phyloP scores from a whole-genome alignment of 306 rosid species.

The Quercus rubra region DNA sequence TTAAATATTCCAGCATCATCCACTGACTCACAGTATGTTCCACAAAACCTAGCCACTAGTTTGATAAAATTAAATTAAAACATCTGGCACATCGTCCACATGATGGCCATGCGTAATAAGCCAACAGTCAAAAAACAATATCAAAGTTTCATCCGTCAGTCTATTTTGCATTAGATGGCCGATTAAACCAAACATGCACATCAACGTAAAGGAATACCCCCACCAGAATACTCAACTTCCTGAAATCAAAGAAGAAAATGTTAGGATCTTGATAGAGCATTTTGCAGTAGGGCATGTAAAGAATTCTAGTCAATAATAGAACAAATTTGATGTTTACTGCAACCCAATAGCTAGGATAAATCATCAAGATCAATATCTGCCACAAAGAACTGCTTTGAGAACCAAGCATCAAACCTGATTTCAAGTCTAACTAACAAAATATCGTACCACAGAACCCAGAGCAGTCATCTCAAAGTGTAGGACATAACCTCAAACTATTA shows the following conservation, averaged over 20 bases:
- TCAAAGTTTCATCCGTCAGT: neutral
- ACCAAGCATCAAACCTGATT: neutral
- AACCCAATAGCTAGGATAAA: neutral
- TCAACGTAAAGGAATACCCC: constrained; percentile 41
- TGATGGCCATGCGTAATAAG: neutral
- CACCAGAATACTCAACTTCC: constrained; percentile 58
- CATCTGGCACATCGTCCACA: neutral
- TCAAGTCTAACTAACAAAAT: neutral
- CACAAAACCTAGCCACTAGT: constrained; percentile 9
- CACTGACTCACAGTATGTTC: neutral
- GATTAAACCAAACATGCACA: neutral
- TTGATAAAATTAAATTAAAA: neutral
- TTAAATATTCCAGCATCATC: neutral
- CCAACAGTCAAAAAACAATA: constrained; percentile 5
- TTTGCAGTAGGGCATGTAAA: neutral
- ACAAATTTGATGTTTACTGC: neutral
- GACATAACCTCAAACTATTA: no score
- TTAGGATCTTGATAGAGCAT: neutral
- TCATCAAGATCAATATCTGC: neutral
- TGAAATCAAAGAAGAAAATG: constrained; percentile 15
- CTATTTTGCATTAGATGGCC: neutral
- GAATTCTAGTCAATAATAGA: neutral
- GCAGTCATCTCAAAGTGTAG: no score
- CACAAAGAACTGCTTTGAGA: neutral
- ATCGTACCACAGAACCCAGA: neutral